Evolutionary conservation across 2,329 filamentous ascomycete species (phyloP).

Genomic region (Aspergillus sp.): DNA sequence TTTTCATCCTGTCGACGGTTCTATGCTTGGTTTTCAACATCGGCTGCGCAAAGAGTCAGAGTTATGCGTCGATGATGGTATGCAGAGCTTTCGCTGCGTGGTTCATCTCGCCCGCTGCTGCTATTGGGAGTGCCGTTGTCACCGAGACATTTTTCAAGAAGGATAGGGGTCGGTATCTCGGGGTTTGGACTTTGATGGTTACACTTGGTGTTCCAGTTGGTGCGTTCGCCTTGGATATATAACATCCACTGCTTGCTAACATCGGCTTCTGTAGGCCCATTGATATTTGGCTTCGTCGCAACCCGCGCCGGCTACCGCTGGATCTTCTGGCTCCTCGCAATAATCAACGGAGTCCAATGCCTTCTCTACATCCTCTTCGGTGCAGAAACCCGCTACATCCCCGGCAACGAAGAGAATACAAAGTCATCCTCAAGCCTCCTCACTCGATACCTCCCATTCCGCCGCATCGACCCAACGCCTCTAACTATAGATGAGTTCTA

Average conservation of each 20-base stretch:
- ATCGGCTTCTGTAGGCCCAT: conserved; percentile 31
- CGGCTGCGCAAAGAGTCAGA: conserved; percentile 58
- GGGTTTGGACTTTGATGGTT: conserved; percentile 60
- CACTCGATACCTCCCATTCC: conserved; percentile 46
- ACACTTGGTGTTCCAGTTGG: conserved; percentile 55
- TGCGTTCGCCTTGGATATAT: neutral
- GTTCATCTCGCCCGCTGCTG: conserved; percentile 59
- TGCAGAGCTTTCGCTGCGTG: conserved; percentile 60
- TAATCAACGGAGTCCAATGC: conserved; percentile 62
- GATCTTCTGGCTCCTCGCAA: conserved; percentile 64
- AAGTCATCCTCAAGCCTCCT: neutral
- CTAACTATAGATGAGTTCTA: conserved; percentile 57
- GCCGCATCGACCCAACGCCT: conserved; percentile 58
- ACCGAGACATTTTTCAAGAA: conserved; percentile 62
- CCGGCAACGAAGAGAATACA: conserved; percentile 29
- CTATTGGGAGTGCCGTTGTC: conserved; percentile 62
- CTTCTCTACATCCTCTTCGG: conserved; percentile 61
- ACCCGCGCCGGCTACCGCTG: conserved; percentile 60
- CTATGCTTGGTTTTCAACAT: conserved; percentile 58
- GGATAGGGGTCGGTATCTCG: conserved; percentile 60
- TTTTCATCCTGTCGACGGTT: conserved; percentile 58
- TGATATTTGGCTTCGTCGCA: conserved; percentile 51
- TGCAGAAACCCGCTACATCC: conserved; percentile 59
- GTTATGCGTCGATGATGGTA: conserved; percentile 55
- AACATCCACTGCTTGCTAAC: conserved; percentile 14